Base-by-base conservation (phyloP, 176 grass and related monocot species). In the Sorghum bicolor region DNA sequence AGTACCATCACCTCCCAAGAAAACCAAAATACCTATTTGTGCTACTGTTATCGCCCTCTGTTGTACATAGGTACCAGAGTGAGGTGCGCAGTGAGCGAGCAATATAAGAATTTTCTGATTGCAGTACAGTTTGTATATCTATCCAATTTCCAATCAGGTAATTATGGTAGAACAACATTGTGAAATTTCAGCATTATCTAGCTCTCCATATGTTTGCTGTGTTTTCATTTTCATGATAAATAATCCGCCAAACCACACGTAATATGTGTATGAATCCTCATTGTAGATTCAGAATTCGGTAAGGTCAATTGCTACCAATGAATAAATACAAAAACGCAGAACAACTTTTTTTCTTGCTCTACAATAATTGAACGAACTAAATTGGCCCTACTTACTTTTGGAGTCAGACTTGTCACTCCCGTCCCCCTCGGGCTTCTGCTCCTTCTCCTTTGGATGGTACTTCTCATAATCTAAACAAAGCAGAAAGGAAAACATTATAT, bases 391-490 rank as follows among this genome's bases (percentile, higher is more conserved):
- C 70, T 52, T 86, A 98, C 92, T 38, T 53, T 98, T 95, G 8
- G 91, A 69, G 41, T 97, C 84, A 14, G 90, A 91, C 74, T 91
- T 87, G 85, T 92, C 81, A 43, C 87, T 93, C 67, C 61, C 95
- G 57, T 91, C 77, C 67, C 82, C 91, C 79, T 92, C 84, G 2
- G 88, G 86, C 75, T 86, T 85, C 33, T 93, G 82, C 84, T 92
- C 72, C 87, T 94, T 81, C 85, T 87, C 88, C 85, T 94, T 97
- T 38, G 89, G 94, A 22, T 62, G 86, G 77, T 91, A 84, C n/a
- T 97, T 93, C 55, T 93, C 84, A 52, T 89, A 87, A 91, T 98
- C 92, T 98, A 73, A n/a, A n/a, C n/a, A n/a, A 71, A 77, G 36
- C 72, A 62, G 53, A 16, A 77, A 53, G 65, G 48, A 58, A 4